A percentile compares a stretch with the other conserved stretches of the same genome.
Conservation (phyloP, 108 stramenopile genomes). For the Cyclotella choctawhatcheeana region DNA sequence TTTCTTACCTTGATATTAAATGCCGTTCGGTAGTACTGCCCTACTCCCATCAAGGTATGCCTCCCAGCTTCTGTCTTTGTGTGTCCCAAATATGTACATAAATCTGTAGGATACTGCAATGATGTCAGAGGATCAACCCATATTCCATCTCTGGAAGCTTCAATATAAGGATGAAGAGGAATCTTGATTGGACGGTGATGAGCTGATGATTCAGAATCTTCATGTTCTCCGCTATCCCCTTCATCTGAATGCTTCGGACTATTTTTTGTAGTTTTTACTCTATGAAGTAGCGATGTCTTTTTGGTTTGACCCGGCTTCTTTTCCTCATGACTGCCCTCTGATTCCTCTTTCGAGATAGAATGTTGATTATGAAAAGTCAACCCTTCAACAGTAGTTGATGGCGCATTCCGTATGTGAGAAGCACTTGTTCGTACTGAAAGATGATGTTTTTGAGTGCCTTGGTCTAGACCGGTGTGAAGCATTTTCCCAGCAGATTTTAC, state of each 20-base stretch:
- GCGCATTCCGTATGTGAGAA: slow-evolving; percentile 45
- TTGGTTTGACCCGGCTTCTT: slow-evolving; percentile 1
- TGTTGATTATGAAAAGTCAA: slow-evolving; percentile 27
- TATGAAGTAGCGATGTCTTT: slow-evolving; percentile 19
- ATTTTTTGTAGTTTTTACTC: background rate
- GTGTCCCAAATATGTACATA: slow-evolving; percentile 72
- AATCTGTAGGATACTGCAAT: slow-evolving; percentile 75
- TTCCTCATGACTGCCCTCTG: background rate
- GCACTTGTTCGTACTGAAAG: slow-evolving; percentile 26
- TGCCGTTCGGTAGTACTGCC: slow-evolving; percentile 77
- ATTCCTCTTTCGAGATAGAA: too few relatives aligned
- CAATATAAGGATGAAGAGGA: slow-evolving; percentile 79
- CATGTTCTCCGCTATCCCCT: background rate
- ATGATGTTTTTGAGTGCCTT: slow-evolving; percentile 1
- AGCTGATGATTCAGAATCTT: slow-evolving; percentile 3
- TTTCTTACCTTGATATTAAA: slow-evolving; percentile 80
- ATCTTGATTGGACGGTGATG: slow-evolving; percentile 54
- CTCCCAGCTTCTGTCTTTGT: slow-evolving; percentile 75
- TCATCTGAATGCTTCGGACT: background rate
- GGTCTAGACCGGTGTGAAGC: slow-evolving; percentile 30
- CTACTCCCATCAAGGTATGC: slow-evolving; percentile 86
- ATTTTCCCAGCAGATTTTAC: slow-evolving; percentile 42
- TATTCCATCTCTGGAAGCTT: slow-evolving; percentile 66
- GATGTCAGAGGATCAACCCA: slow-evolving; percentile 81
- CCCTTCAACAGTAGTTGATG: slow-evolving; percentile 13